Evolutionary conservation across 2,329 filamentous ascomycete species (phyloP).

Genomic region (Exserohilum rostratum): DNA sequence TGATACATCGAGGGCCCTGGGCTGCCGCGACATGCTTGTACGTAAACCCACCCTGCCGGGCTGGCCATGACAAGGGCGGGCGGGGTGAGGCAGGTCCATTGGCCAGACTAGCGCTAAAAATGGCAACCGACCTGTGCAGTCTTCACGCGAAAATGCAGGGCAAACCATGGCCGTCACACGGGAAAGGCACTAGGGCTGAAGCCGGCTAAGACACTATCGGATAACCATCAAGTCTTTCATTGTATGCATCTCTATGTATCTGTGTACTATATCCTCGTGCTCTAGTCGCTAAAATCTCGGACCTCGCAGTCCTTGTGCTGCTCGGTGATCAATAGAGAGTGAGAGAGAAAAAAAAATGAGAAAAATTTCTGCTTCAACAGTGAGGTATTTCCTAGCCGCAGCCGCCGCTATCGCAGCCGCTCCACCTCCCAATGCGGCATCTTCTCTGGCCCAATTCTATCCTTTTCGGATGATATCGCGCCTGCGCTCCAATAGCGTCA

Average conservation of each 20-base stretch:
- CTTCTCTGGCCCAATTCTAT: too few relatives aligned
- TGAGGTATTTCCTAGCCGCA: too few relatives aligned
- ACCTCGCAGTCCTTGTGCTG: neutral
- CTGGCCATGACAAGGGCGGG: slow-evolving; percentile 2
- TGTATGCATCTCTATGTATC: slow-evolving; percentile 9
- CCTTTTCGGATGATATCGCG: slow-evolving; percentile 1
- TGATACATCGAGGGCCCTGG: neutral
- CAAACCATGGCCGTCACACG: slow-evolving; percentile 14
- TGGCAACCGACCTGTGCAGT: slow-evolving; percentile 12
- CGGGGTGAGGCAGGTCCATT: slow-evolving; percentile 4
- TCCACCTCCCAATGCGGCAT: neutral
- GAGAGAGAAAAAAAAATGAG: too few relatives aligned
- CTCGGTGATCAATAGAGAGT: neutral
- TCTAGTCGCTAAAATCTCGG: slow-evolving; percentile 3
- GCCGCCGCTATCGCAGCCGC: too few relatives aligned
- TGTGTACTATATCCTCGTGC: too few relatives aligned
- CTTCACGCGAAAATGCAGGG: slow-evolving; percentile 9
- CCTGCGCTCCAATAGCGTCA: slow-evolving; percentile 4
- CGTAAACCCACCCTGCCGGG: slow-evolving; percentile 17
- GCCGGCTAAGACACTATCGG: slow-evolving; percentile 3
- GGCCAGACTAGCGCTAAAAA: slow-evolving; percentile 4
- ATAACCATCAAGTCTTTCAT: slow-evolving; percentile 13
- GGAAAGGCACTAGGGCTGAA: slow-evolving; percentile 10
- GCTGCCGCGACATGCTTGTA: slow-evolving; percentile 12
- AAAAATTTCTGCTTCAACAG: too few relatives aligned